Evolutionary conservation across 2,329 filamentous ascomycete species (phyloP).

Genomic region (Aspergillus puulaauensis): DNA sequence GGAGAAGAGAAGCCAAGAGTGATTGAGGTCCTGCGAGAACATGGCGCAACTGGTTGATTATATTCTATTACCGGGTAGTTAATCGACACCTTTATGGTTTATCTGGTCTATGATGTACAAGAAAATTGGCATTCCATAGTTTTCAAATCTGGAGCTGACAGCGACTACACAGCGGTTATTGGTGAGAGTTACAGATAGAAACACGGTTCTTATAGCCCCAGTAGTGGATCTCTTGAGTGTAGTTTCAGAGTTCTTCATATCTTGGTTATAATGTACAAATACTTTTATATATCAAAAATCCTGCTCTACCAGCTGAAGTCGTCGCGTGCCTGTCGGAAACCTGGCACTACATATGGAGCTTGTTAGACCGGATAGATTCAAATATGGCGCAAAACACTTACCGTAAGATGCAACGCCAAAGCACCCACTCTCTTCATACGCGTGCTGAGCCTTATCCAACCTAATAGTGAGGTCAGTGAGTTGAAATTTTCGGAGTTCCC

Average conservation of each 20-base stretch:
- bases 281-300: background rate
- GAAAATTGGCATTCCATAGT: no score
- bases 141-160: no score
- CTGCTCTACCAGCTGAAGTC: slow-evolving; percentile 14
- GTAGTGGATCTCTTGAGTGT: no score
- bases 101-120: no score
- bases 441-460: slow-evolving; percentile 40
- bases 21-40: background rate
- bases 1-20: background rate
- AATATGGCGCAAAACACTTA: slow-evolving; percentile 18
- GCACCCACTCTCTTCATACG: slow-evolving; percentile 43
- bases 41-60: background rate
- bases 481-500: background rate
- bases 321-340: slow-evolving; percentile 21
- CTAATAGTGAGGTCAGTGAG: slow-evolving; percentile 23
- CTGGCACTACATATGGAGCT: slow-evolving; percentile 16
- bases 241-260: no score
- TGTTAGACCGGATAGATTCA: background rate
- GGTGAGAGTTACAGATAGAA: no score
- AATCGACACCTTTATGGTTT: no score
- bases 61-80: no score
- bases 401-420: slow-evolving; percentile 25
- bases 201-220: no score
- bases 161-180: no score
- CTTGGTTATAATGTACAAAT: background rate